Evolutionary conservation across 2,329 filamentous ascomycete species (phyloP).

Genomic region (Colletotrichum cuscutae): DNA sequence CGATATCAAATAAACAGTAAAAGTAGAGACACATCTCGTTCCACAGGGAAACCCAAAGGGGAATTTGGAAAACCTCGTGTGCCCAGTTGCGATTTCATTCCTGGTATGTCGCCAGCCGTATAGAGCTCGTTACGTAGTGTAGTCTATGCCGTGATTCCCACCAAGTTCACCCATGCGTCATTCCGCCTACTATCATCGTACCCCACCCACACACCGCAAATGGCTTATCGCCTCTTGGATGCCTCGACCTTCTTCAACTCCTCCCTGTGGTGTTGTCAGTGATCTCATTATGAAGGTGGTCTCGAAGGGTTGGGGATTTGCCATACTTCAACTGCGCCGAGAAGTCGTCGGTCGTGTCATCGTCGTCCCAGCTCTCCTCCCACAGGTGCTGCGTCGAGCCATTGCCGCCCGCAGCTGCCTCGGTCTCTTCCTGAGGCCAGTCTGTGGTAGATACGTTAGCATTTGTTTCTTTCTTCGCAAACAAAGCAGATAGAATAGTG

Average conservation of each 20-base stretch:
- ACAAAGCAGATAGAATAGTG: neutral
- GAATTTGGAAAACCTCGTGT: neutral
- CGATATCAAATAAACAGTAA: conserved; percentile 22
- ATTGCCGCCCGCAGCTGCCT: conserved; percentile 73
- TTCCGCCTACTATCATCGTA: neutral
- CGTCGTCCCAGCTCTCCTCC: conserved; percentile 99
- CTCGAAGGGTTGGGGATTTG: neutral
- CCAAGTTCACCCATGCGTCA: conserved; percentile 14
- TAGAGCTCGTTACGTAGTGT: conserved; percentile 16
- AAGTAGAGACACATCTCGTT: neutral
- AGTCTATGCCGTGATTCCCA: conserved; percentile 24
- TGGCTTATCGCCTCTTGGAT: conserved; percentile 69
- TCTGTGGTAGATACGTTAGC: conserved; percentile 62
- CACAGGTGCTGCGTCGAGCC: conserved; percentile 83
- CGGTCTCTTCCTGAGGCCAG: conserved; percentile 92
- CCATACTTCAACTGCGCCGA: conserved; percentile 91
- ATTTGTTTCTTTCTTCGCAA: neutral
- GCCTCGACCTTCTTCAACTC: conserved; percentile 95
- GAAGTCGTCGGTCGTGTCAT: conserved; percentile 97
- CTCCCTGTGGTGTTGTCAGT: conserved; percentile 65
- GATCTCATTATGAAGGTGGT: neutral
- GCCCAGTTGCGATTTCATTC: conserved; percentile 15
- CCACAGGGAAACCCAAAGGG: neutral
- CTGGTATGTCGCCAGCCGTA: conserved; percentile 27
- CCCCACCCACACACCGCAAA: neutral